A percentile compares a stretch with the other conserved stretches of the same genome.
phyloP scores from a whole-genome alignment of 495 filamentous ascomycete species.

The Neurospora sublineolata region DNA sequence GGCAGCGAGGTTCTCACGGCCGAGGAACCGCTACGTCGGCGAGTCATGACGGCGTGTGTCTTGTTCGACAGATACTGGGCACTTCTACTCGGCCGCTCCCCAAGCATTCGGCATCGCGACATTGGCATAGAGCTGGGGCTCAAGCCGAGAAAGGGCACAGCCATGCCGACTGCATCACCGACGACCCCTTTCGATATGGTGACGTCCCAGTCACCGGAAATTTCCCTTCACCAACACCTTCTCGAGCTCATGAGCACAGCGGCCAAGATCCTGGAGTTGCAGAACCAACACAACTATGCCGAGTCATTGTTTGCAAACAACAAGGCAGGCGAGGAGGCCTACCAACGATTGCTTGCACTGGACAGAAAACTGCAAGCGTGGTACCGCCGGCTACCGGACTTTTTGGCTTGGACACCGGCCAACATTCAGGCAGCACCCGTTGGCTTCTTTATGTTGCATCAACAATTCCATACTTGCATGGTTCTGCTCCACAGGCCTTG shows the following conservation, averaged over 20 bases:
- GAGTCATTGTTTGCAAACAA: constrained; percentile 9
- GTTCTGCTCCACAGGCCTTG: constrained; percentile 41
- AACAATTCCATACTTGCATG: constrained; percentile 40
- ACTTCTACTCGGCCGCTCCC: constrained; percentile 38
- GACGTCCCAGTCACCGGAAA: constrained; percentile 19
- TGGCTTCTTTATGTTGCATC: constrained; percentile 41
- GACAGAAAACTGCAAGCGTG: constrained; percentile 40
- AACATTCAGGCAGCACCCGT: constrained; percentile 39
- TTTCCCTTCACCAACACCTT: constrained; percentile 34
- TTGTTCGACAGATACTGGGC: constrained; percentile 43
- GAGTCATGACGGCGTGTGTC: constrained; percentile 39
- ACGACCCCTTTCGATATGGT: not conserved
- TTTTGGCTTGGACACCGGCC: constrained; percentile 34
- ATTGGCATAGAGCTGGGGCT: constrained; percentile 31
- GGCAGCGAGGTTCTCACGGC: constrained; percentile 24
- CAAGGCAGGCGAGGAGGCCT: constrained; percentile 27
- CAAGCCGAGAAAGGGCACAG: constrained; percentile 11
- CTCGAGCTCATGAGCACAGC: constrained; percentile 43
- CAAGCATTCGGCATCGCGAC: constrained; percentile 39
- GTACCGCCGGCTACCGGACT: constrained; percentile 37
- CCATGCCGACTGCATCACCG: not conserved
- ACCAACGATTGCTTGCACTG: constrained; percentile 33
- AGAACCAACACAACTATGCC: constrained; percentile 12
- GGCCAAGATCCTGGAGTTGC: constrained; percentile 34
- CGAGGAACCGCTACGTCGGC: constrained; percentile 16